Evolutionary conservation across 2,329 filamentous ascomycete genomes (phyloP), one percentile per base, ranked within the genome.

Genomic region (Didymella sp.): DNA sequence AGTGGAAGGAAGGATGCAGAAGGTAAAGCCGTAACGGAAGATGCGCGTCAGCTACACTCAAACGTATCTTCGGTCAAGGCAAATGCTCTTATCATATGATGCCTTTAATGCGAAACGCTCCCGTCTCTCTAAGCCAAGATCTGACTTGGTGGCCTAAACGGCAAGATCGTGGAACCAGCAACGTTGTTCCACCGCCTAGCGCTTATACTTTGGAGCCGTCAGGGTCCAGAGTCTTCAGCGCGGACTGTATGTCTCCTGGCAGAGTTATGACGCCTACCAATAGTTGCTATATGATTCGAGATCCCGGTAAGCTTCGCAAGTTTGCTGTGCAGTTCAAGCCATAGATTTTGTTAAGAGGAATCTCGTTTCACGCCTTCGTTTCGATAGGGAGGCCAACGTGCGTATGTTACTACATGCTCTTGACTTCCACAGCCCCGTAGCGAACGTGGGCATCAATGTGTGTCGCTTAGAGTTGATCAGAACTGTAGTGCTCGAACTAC

Each of bases 141-240:
- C 47, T 50, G 47, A 31, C 27, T 15, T 31, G 37, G 37, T 42
- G 47, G 37, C 35, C 35, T 50, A 19, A 50, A 6, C 27, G 47
- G 37, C 31, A 17, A 41, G 22, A 3, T 13, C 5, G 27, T n/a
- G 17, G 19, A 13, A 22, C 35, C 17, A 22, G 19, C 13, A 45
- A 30, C 25, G 49, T 22, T 22, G 31, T 6, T 19, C 33, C 22
- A n/a, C 40, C 22, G 13, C 17, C 35, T 53, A 53, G 51, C 31
- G 33, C n/a, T 37, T 37, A 37, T n/a, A 37, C 33, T 1, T 37
- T n/a, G n/a, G n/a, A n/a, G n/a, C n/a, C n/a, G n/a, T n/a, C 31
- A 47, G 31, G 25, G 17, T 33, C 25, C 15, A 40, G n/a, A 24
- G 41, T 22, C 17, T 22, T 30, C 35, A 49, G 30, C 35, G 21